These are phyloP conservation scores for Boletus sp. DNA, from an alignment of 768 basidiomycete genomes.

Conservation along the genomic window DNA sequence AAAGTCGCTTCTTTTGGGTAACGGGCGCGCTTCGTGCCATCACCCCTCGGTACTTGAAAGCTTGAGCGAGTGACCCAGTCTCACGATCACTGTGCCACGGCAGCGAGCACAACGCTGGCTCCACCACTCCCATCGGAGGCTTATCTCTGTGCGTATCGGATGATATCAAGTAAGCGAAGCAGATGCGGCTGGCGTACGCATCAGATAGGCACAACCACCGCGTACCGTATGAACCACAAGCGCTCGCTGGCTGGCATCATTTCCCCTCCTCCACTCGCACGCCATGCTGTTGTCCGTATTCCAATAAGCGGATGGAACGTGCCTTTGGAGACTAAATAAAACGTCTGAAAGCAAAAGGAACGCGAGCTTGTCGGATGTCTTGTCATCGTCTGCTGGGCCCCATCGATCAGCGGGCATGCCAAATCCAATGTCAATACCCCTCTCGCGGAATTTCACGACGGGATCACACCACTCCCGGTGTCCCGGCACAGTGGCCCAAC, in stretches of 20 bases:
- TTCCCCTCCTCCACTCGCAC: too few species aligned
- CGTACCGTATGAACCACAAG: neutral
- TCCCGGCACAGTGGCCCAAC: neutral
- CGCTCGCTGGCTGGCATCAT: neutral
- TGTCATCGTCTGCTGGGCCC: neutral
- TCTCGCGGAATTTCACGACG: neutral
- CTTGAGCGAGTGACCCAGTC: neutral
- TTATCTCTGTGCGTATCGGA: slow-evolving; percentile 7
- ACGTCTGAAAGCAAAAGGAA: neutral
- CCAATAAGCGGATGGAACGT: neutral
- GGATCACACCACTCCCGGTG: neutral
- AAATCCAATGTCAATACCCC: neutral
- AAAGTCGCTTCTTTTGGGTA: slow-evolving; percentile 1
- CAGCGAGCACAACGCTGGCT: neutral
- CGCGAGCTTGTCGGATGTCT: slow-evolving; percentile 4
- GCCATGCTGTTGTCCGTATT: neutral
- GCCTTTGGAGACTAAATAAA: neutral
- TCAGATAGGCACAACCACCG: slow-evolving; percentile 4
- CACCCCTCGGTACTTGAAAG: too few species aligned
- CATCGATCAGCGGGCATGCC: neutral
- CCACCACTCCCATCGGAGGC: neutral
- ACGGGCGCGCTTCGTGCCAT: neutral
- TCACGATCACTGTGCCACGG: neutral
- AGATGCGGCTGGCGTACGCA: neutral
- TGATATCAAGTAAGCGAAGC: slow-evolving; percentile 8